Base-by-base conservation (phyloP, 1,284 basidiomycete species). In the Cutaneotrichosporon daszewskae region DNA sequence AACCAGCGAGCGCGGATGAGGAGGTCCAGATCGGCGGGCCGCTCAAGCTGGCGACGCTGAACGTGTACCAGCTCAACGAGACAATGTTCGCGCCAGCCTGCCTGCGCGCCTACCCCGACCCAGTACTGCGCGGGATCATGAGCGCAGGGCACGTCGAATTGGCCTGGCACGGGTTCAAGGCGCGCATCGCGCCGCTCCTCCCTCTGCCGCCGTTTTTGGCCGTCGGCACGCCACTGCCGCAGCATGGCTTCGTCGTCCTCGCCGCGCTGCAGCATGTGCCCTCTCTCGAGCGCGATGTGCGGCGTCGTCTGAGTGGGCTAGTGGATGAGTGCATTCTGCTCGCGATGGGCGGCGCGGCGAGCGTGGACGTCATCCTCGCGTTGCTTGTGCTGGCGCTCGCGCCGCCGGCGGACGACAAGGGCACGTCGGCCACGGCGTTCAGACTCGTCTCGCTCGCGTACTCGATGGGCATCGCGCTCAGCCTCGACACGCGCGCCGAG, bases 121-220 rank as follows among this genome's bases (percentile, higher is more conserved):
- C 54, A 4, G 33, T 58, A 1, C 18, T 39, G 6, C 36, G 52
- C 2, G 56, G 57, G 2, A 14, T 57, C 8, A 39, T 58, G 8
- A 28, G 48, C 5, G n/a, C 20, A 2, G 40, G 47, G 7, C 51
- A 58, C 29, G 54, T 57, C 27, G 57, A 64, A 28, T 46, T 57
- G 25, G 55, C 51, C 0, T 64, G 60, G 46, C 62, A 61, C 33
- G 33, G 25, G 13, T 52, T 52, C 51, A 64, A 64, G 45, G 57
- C 61, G 23, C 55, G 55, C 18, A 58, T 60, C 45, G 49, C 55
- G 3, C 32, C 37, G 0, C 35, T 58, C 28, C 44, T 59, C 19
- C 62, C 62, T 17, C 45, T 64, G 14, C 51, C 54, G 6, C 60
- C 53, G 8, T 64, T 59, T 25, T 45, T 59, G 12, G 45, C 52